Percentiles rank a stretch among this genome's conserved stretches.
phyloP scores from a whole-genome alignment of 768 basidiomycete genomes.

The Auricularia cornea region DNA sequence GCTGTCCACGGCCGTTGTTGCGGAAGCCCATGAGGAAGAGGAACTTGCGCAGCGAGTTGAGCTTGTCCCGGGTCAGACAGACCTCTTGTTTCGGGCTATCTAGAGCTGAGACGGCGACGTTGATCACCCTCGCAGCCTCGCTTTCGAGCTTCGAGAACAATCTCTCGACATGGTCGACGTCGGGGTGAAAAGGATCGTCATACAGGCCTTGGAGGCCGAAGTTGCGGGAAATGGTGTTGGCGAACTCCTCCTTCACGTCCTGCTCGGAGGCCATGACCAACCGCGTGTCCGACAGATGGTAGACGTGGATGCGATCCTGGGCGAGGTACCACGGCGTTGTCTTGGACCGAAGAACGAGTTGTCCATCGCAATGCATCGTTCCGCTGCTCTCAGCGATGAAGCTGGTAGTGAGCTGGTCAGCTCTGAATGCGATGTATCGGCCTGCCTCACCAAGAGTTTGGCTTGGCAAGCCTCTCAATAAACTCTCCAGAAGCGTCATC shows the following conservation, averaged over 20 bases:
- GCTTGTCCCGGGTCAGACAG: not conserved
- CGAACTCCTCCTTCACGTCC: not conserved
- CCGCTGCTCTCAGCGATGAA: no score
- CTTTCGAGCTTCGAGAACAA: slow-evolving; percentile 4
- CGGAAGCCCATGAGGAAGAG: slow-evolving; percentile 7
- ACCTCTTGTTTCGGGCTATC: not conserved
- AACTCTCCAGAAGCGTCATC: not conserved
- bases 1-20: not conserved
- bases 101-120: not conserved
- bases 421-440: no score
- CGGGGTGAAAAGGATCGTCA: not conserved
- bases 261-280: not conserved
- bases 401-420: no score
- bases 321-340: no score
- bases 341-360: no score
- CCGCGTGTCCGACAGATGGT: not conserved
- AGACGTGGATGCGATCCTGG: slow-evolving; percentile 3
- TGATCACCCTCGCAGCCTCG: slow-evolving; percentile 2
- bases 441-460: no score
- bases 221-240: not conserved
- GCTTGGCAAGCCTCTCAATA: not conserved
- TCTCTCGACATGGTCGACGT: slow-evolving; percentile 5
- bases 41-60: slow-evolving; percentile 7
- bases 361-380: no score
- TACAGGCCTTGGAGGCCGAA: slow-evolving; percentile 4